Evolutionary conservation across 139 green algal genomes (phyloP).

Genomic region (Auxenochlorella pyrenoidosa): DNA sequence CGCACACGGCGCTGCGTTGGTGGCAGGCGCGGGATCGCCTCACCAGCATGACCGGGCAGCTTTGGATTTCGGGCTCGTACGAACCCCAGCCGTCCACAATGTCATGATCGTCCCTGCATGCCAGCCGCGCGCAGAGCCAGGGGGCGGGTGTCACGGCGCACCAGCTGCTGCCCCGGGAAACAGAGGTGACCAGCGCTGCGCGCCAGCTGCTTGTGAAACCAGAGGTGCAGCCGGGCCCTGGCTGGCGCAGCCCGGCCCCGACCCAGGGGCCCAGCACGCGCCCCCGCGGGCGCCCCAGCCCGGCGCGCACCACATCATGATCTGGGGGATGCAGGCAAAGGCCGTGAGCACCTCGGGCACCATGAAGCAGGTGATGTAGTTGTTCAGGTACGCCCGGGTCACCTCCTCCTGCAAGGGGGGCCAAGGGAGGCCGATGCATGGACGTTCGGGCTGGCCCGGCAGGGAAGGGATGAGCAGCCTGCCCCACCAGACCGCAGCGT

Average conservation of each 20-base stretch:
- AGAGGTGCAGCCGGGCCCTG: no score
- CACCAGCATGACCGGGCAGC: slow-evolving; percentile 68
- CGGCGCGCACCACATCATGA: slow-evolving; percentile 47
- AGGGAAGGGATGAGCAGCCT: no score
- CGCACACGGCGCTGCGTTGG: no score
- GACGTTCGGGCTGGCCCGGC: no score
- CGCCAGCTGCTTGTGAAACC: no score
- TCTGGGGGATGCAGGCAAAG: neutral
- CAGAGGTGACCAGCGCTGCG: neutral
- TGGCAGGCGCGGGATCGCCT: no score
- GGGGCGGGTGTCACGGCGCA: neutral
- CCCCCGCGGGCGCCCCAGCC: no score
- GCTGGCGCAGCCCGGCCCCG: no score
- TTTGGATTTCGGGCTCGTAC: slow-evolving; percentile 64
- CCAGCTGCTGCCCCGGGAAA: neutral
- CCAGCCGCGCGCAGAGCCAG: neutral
- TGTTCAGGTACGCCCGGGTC: neutral
- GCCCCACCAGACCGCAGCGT: no score
- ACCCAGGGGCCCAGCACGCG: no score
- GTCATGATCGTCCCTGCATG: slow-evolving; percentile 67
- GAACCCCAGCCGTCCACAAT: slow-evolving; percentile 77
- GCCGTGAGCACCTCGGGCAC: neutral
- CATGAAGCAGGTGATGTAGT: slow-evolving; percentile 1
- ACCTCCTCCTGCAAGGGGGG: neutral
- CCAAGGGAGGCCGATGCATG: no score